Evolutionary conservation across 768 basidiomycete species (phyloP).

Genomic region (Tricholoma terreum): DNA sequence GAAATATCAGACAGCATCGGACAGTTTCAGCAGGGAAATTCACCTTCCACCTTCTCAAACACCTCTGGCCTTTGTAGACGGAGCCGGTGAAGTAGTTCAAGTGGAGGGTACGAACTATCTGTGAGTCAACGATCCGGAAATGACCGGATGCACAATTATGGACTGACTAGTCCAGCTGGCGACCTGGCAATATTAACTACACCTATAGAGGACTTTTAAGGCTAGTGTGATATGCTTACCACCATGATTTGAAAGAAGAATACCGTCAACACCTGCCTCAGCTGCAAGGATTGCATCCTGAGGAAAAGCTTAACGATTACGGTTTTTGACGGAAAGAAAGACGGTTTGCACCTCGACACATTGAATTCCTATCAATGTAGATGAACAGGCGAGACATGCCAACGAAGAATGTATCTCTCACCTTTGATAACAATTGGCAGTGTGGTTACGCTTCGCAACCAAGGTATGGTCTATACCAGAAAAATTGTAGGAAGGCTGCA

Average conservation of each 20-base stretch:
- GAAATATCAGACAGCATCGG: constrained; percentile 4
- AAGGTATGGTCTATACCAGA: constrained; percentile 61
- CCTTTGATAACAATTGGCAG: constrained; percentile 78
- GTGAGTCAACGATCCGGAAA: constrained; percentile 17
- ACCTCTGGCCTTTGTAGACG: constrained; percentile 73
- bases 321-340: not conserved
- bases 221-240: constrained; percentile 40
- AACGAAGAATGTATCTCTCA: constrained; percentile 14
- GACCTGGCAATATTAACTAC: constrained; percentile 37
- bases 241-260: constrained; percentile 90
- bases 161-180: constrained; percentile 78
- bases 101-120: constrained; percentile 65
- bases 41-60: constrained; percentile 68
- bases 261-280: constrained; percentile 82
- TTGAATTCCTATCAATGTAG: constrained; percentile 54
- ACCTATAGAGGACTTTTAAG: not conserved
- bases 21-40: constrained; percentile 8
- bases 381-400: not conserved
- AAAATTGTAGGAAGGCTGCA: not conserved
- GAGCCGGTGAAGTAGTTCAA: constrained; percentile 76
- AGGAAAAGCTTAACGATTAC: constrained; percentile 11
- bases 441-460: constrained; percentile 66
- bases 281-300: constrained; percentile 86
- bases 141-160: not conserved
- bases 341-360: constrained; percentile 57